Evolutionary conservation across 2,329 filamentous ascomycete species (phyloP).

Genomic region (Diaporthe longicolla): DNA sequence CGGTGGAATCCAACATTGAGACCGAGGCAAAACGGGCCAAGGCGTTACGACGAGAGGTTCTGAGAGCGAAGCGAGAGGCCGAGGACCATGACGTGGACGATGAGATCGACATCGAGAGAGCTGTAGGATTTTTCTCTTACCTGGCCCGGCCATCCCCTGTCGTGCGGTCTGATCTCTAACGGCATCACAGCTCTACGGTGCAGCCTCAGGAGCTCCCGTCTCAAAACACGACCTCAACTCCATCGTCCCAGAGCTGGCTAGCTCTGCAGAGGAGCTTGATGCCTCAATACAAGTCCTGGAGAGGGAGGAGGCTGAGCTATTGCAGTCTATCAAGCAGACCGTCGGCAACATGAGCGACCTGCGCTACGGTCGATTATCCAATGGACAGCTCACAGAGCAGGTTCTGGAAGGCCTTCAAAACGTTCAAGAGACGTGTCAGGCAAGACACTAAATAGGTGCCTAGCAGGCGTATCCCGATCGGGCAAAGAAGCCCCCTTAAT

Average conservation of each 20-base stretch:
- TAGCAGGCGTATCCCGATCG: conserved; percentile 21
- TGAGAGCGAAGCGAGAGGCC: conserved; percentile 65
- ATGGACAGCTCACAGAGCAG: conserved; percentile 74
- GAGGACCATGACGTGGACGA: conserved; percentile 71
- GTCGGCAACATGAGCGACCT: conserved; percentile 85
- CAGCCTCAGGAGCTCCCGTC: conserved; percentile 66
- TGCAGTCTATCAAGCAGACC: conserved; percentile 73
- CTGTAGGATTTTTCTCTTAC: conserved; percentile 56
- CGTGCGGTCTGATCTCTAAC: neutral
- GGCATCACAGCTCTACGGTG: conserved; percentile 60
- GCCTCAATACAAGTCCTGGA: conserved; percentile 77
- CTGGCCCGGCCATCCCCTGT: conserved; percentile 36
- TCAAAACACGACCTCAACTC: conserved; percentile 73
- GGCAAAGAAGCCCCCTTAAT: conserved; percentile 18
- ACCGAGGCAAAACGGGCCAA: conserved; percentile 74
- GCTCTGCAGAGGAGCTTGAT: conserved; percentile 75
- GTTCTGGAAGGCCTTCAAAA: conserved; percentile 76
- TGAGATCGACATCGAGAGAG: conserved; percentile 74
- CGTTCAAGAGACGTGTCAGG: conserved; percentile 74
- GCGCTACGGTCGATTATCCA: conserved; percentile 82
- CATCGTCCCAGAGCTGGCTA: conserved; percentile 78
- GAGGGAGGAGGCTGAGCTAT: conserved; percentile 72
- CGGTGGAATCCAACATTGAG: conserved; percentile 75
- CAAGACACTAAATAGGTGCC: conserved; percentile 47
- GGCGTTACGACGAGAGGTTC: conserved; percentile 69